Percentiles rank a stretch among this genome's conserved stretches.
These are phyloP conservation scores for Fibroporia radiculosa DNA, from an alignment of 768 basidiomycete species.

Conservation along the genomic window DNA sequence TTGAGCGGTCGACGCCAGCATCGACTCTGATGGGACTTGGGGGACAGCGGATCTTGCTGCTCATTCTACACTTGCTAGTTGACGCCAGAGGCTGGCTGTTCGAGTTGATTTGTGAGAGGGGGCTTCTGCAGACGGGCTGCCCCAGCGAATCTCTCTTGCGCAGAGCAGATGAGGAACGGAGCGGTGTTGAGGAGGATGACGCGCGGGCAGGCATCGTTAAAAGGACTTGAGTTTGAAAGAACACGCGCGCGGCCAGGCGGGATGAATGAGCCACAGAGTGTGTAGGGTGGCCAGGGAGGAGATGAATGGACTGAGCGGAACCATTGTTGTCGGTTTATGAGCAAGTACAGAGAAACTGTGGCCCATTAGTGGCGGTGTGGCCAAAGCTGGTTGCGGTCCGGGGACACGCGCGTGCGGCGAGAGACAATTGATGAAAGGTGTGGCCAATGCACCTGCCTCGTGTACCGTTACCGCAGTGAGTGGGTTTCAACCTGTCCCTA, in stretches of 20 bases:
- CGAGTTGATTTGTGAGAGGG: not conserved
- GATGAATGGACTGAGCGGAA: not conserved
- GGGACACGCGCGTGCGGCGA: not conserved
- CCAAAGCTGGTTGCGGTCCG: not conserved
- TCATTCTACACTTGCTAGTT: not conserved
- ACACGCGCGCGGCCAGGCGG: not conserved
- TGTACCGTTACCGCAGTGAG: constrained; percentile 7
- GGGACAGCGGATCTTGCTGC: not conserved
- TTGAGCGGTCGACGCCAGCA: constrained; percentile 3
- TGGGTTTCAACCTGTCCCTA: no score
- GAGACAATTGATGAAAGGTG: not conserved
- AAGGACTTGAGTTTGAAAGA: not conserved
- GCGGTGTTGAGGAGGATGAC: not conserved
- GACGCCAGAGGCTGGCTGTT: constrained; percentile 1
- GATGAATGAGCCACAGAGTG: not conserved
- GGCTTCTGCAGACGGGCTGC: not conserved
- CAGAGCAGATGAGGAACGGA: not conserved
- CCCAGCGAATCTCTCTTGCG: not conserved
- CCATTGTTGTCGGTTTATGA: not conserved
- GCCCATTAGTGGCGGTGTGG: not conserved
- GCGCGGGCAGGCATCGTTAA: not conserved
- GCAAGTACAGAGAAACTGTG: not conserved
- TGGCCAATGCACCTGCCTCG: constrained; percentile 6
- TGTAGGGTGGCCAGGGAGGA: not conserved
- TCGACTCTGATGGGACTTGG: not conserved